phyloP scores from a whole-genome alignment of 352 stramenopile genomes.

The Phytophthora rubi region DNA sequence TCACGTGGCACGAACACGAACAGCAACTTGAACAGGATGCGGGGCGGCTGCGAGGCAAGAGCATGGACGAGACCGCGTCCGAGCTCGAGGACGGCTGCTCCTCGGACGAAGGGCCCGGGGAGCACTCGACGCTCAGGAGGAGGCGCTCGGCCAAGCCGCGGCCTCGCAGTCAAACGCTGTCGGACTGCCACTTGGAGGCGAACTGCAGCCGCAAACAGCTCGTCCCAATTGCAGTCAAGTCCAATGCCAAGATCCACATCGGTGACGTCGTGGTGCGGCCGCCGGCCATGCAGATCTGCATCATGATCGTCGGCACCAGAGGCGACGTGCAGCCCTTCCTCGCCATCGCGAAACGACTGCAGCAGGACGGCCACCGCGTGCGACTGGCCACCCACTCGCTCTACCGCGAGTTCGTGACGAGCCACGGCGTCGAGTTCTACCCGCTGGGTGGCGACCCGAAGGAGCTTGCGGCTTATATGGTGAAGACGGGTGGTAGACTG shows the following conservation, averaged over 20 bases:
- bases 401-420: conserved; percentile 83
- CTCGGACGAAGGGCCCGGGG: conserved; percentile 23
- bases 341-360: conserved; percentile 80
- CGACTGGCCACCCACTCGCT: conserved; percentile 89
- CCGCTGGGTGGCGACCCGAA: conserved; percentile 73
- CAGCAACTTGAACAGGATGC: conserved; percentile 22
- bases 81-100: conserved; percentile 25
- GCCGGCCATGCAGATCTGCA: conserved; percentile 76
- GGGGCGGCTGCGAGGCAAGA: conserved; percentile 11
- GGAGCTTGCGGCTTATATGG: conserved; percentile 89
- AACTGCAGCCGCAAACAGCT: conserved; percentile 23
- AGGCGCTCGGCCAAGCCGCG: conserved; percentile 13
- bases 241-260: conserved; percentile 8
- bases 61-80: conserved; percentile 9
- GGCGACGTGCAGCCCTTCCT: conserved; percentile 87
- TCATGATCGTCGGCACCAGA: conserved; percentile 88
- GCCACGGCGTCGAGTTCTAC: conserved; percentile 77
- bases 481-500: conserved; percentile 78
- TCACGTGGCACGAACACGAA: conserved; percentile 3
- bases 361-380: conserved; percentile 87
- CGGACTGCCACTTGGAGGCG: conserved; percentile 24
- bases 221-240: conserved; percentile 7
- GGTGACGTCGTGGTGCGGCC: conserved; percentile 1
- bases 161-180: conserved; percentile 30
- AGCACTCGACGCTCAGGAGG: conserved; percentile 21